Percentiles rank a stretch among this genome's conserved stretches.
These are phyloP conservation scores for Saccharomycopsis selenospora DNA, from an alignment of 805 yeast genomes.

Conservation along the genomic window DNA sequence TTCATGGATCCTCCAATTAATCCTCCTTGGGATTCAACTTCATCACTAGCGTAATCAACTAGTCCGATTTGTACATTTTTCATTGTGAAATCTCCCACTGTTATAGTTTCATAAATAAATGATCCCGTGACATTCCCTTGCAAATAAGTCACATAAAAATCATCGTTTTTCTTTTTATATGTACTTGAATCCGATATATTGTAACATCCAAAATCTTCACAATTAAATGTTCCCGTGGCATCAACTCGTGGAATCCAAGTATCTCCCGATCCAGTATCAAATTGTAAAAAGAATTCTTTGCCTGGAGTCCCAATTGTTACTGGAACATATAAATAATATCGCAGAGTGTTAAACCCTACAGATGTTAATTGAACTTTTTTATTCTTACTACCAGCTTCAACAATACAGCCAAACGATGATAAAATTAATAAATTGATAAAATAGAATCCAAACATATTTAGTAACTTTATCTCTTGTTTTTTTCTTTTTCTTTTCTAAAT, in stretches of 20 bases:
- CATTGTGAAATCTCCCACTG: neutral
- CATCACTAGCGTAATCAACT: neutral
- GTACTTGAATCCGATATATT: neutral
- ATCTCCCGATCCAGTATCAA: neutral
- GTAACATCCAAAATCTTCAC: slow-evolving; percentile 1
- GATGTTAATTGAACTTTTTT: too few species aligned
- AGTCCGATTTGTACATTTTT: neutral
- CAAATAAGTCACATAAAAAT: neutral
- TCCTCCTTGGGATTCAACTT: neutral
- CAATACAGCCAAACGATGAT: too few species aligned
- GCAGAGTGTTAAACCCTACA: neutral
- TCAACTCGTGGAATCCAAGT: neutral
- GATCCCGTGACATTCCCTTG: neutral
- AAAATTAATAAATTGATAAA: too few species aligned
- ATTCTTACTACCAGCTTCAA: too few species aligned
- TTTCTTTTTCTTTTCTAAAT: too few species aligned
- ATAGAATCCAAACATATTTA: too few species aligned
- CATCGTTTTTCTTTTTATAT: neutral
- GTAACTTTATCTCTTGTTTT: too few species aligned
- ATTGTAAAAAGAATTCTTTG: neutral
- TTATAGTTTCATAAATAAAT: neutral
- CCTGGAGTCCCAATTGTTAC: slow-evolving; percentile 1
- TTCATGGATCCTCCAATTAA: neutral
- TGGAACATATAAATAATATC: neutral
- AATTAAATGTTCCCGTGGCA: neutral